Evolutionary conservation across 345 rosid genomes (phyloP), one percentile per base, ranked within the genome.

Genomic region (Sisymbrium altissimum): DNA sequence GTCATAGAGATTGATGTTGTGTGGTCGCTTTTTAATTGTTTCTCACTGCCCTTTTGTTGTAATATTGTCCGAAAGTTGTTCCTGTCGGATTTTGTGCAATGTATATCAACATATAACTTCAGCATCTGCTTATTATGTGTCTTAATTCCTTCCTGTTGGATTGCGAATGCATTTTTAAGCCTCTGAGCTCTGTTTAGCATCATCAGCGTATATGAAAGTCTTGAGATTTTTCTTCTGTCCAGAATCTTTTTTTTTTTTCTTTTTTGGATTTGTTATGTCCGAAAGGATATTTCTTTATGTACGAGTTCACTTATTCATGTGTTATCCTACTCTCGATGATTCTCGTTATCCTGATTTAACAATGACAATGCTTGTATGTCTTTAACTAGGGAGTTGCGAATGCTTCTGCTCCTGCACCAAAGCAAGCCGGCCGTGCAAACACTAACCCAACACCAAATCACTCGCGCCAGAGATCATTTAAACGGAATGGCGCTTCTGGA

Each of bases 391-490:
- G 65, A 63, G 13, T 60, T 63, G 57, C 80, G 25, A 76, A n/a
- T 76, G 80, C 23, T 63, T 64, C 66, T 64, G 76, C 29, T 70
- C 30, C 71, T 70, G 60, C 55, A 46, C 71, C 49, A n/a, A 77
- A 48, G 71, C 80, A 64, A 70, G 54, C 2, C 30, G 14, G 18
- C 36, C 72, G 72, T 25, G 33, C 55, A 30, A 64, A 48, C 55
- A 25, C 72, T 49, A 71, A 64, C 40, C 72, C 68, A 64, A 71
- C 72, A 29, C 23, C 32, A 15, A 64, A 70, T 18, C 15, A 57
- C 45, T 56, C 68, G 40, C 80, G 80, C 40, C 80, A 77, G 55
- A 64, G 72, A 77, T 77, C 80, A 25, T 64, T 77, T 53, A 77
- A 77, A 77, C 76, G 72, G 29, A 70, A 70, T 56, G 66, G 72